Conservation (phyloP, 148 eudicot genomes). For the Selenicereus undatus region DNA sequence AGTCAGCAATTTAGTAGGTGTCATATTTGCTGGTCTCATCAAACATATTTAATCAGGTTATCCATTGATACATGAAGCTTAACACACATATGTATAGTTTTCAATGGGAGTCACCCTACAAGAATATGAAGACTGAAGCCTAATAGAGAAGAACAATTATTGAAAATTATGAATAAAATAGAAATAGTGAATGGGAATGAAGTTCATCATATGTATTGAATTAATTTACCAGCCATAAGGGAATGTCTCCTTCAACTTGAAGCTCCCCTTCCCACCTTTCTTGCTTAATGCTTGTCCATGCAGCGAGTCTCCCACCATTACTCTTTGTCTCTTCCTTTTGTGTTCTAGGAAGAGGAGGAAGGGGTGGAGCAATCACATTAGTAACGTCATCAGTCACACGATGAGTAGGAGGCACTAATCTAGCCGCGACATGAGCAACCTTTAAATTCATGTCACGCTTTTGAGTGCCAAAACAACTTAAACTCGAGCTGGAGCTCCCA, state of each 20-base stretch:
- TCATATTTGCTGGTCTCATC: not conserved
- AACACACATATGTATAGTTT: no score
- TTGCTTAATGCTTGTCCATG: constrained; percentile 86
- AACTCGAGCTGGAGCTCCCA: not conserved
- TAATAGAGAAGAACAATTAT: no score
- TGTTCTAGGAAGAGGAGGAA: not conserved
- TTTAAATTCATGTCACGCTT: constrained; percentile 13
- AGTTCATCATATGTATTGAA: no score
- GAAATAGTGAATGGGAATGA: no score
- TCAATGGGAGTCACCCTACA: no score
- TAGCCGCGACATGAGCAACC: constrained; percentile 42
- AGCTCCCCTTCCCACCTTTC: constrained; percentile 99
- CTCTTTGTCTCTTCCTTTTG: constrained; percentile 22
- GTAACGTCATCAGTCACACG: not conserved
- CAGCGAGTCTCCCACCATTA: constrained; percentile 40
- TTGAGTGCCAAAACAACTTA: not conserved
- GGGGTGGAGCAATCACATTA: not conserved
- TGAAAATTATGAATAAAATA: no score
- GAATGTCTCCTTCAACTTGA: constrained; percentile 71
- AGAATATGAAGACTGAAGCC: no score
- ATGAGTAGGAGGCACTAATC: constrained; percentile 5
- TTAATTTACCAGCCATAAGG: constrained; percentile 77
- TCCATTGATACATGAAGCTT: no score
- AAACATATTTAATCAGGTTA: no score
- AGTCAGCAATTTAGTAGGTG: not conserved